A percentile compares a stretch with the other conserved stretches of the same genome.
Evolutionary conservation across 768 basidiomycete species (phyloP).

Genomic region (Hygrophorus pudorinus): DNA sequence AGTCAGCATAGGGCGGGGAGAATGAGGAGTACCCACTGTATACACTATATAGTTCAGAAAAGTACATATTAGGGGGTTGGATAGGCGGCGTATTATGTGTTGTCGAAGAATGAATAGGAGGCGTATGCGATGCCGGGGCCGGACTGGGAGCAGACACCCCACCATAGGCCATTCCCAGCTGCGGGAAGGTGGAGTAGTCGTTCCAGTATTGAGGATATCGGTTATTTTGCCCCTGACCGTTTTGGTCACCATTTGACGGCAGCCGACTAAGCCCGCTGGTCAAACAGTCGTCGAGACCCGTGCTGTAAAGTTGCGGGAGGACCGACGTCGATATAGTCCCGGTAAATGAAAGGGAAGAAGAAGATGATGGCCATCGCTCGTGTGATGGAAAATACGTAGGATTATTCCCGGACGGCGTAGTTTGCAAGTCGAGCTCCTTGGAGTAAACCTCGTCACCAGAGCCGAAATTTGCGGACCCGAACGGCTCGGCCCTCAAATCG

Average conservation of each 20-base stretch:
- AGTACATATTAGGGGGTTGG: slow-evolving; percentile 4
- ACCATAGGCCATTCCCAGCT: slow-evolving; percentile 33
- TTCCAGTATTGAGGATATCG: slow-evolving; percentile 48
- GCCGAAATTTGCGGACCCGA: background rate
- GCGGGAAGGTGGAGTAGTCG: slow-evolving; percentile 43
- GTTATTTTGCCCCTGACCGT: slow-evolving; percentile 10
- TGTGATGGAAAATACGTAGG: slow-evolving; percentile 22
- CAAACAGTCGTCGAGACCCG: slow-evolving; percentile 51
- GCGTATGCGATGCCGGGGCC: background rate
- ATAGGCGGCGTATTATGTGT: background rate
- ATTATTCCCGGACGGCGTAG: slow-evolving; percentile 7
- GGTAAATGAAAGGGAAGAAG: slow-evolving; percentile 22
- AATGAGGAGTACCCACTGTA: slow-evolving; percentile 2
- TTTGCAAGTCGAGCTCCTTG: background rate
- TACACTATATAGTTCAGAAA: slow-evolving; percentile 7
- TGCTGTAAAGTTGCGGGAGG: slow-evolving; percentile 67
- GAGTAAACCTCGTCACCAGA: slow-evolving; percentile 3
- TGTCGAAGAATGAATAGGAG: background rate
- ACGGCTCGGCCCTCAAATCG: slow-evolving; percentile 11
- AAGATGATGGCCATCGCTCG: slow-evolving; percentile 33
- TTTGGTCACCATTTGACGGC: slow-evolving; percentile 12
- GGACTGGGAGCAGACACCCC: slow-evolving; percentile 9
- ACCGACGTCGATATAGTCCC: slow-evolving; percentile 59
- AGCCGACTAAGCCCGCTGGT: slow-evolving; percentile 7
- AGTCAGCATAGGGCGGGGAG: background rate